Evolutionary conservation across 1,284 basidiomycete species (phyloP).

Genomic region (Sporisorium reilianum): DNA sequence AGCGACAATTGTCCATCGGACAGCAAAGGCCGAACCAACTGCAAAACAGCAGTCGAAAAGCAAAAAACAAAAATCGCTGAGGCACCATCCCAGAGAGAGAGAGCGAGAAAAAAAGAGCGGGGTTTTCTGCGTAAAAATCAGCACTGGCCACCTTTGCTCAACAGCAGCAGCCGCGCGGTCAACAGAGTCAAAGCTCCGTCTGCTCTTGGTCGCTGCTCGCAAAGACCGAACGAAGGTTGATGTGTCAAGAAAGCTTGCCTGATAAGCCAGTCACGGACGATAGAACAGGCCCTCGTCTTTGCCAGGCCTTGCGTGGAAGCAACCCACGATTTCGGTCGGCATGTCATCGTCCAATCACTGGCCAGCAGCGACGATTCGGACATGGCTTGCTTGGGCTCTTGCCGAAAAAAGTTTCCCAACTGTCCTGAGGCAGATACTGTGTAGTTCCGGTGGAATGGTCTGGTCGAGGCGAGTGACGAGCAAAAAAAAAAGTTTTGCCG

Average conservation of each 20-base stretch:
- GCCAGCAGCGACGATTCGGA: neutral
- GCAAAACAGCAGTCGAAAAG: neutral
- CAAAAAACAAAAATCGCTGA: no score
- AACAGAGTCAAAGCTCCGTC: neutral
- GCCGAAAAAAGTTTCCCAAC: neutral
- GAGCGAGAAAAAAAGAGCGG: neutral
- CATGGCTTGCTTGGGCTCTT: neutral
- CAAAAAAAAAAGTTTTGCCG: neutral
- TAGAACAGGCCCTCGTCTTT: no score
- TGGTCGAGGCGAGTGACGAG: neutral
- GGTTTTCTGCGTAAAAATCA: no score
- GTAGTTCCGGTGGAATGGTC: neutral
- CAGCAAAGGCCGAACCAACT: neutral
- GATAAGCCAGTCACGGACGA: no score
- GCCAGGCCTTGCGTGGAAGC: no score
- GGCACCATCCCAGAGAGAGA: neutral
- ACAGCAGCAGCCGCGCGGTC: no score
- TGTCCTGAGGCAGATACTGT: no score
- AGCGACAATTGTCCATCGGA: neutral
- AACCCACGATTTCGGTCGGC: neutral
- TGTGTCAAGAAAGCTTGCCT: no score
- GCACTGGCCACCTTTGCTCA: conserved; percentile 1
- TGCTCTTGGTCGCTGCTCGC: neutral
- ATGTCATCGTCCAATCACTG: neutral
- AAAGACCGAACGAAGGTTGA: neutral